Percentiles rank a stretch among this genome's conserved stretches.
phyloP scores from a whole-genome alignment of 2,329 filamentous ascomycete species.

The Coniochaeta prunicola region DNA sequence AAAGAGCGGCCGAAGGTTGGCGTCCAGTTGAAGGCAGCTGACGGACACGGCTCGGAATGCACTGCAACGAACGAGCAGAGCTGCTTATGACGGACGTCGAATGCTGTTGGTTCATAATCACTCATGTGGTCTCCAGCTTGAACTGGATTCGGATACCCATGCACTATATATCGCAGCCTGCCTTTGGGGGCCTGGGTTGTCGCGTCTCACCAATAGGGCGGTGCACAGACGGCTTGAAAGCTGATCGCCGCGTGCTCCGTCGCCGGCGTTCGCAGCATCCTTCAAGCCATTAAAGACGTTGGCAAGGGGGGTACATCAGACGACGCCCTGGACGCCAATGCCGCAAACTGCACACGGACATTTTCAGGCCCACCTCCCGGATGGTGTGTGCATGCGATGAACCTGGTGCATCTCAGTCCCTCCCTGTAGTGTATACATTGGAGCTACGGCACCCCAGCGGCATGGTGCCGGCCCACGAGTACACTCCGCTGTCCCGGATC shows the following conservation, averaged over 20 bases:
- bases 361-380: background rate
- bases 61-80: background rate
- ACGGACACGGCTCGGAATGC: conserved; percentile 2
- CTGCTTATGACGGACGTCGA: background rate
- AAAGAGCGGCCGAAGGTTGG: background rate
- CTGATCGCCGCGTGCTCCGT: background rate
- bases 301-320: background rate
- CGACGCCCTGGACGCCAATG: background rate
- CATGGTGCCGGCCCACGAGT: background rate
- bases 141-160: background rate
- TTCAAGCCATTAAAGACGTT: background rate
- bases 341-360: conserved; percentile 3
- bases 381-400: background rate
- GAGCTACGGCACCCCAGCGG: background rate
- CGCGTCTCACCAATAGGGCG: background rate
- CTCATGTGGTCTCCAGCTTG: background rate
- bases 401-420: background rate
- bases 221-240: conserved; percentile 1
- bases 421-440: background rate
- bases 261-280: background rate
- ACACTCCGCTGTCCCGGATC: background rate
- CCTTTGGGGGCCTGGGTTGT: background rate
- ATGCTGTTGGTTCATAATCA: background rate
- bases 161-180: background rate
- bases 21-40: background rate